Evolutionary conservation across 78 protist species (phyloP), one percentile per base, ranked within the genome.

Genomic region (Tieghemostelium lacteum): DNA sequence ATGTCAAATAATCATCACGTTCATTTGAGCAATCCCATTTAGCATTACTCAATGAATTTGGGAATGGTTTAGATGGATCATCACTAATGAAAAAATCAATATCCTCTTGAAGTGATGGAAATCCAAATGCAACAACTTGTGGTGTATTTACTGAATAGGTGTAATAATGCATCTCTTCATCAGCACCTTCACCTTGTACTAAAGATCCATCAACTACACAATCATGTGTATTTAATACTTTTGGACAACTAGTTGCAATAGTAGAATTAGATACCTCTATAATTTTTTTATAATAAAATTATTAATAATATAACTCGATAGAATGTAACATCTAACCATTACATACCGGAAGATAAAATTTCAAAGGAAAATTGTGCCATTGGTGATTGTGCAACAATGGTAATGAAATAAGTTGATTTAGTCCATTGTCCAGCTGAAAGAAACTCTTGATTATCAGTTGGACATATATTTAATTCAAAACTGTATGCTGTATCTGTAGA

Each of bases 11-110:
- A 26, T 29, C 70, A 57, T 4, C 22, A 33, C 34, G 45, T 39
- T 76, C 88, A 78, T n/a, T n/a, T n/a, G n/a, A n/a, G n/a, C n/a
- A n/a, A n/a, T n/a, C n/a, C n/a, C n/a, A n/a, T n/a, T n/a, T n/a
- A n/a, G n/a, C n/a, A n/a, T n/a, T n/a, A n/a, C n/a, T 54, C 20
- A 6, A 66, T 57, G 33, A 39, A 52, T n/a, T 24, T 77, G 91
- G 91, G 20, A 31, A 26, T 19, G 14, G n/a, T 20, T 29, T 42
- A 40, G 19, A 19, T 10, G 91, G 91, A 69, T 55, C 60, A 60
- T 70, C 80, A 2, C 73, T 58, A 55, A 83, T 49, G 34, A 60
- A 83, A 26, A 83, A 83, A 58, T 83, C 91, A 8, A 69, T 83
- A 45, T 83, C 91, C 42, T 83, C 63, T 2, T 16, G 31, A 33